Evolutionary conservation across 1,139 yeast species (phyloP).

Genomic region (Petasospora fabianii): DNA sequence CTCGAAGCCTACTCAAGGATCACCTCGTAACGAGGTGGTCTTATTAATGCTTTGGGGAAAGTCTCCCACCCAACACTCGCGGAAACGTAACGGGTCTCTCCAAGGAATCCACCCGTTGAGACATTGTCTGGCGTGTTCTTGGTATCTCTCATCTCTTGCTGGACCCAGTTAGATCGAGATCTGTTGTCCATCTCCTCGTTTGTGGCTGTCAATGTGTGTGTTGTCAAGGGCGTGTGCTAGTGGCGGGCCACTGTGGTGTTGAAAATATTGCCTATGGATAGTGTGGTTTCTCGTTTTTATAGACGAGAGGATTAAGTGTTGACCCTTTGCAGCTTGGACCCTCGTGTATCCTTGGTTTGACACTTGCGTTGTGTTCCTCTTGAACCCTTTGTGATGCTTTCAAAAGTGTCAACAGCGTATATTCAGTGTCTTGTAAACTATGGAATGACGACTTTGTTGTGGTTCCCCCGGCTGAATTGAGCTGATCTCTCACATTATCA

Average conservation of each 20-base stretch:
- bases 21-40: conserved; percentile 22
- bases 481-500: neutral
- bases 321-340: conserved; percentile 3
- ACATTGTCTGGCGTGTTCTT: conserved; percentile 5
- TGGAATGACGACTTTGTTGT: conserved; percentile 3
- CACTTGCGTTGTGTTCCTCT: conserved; percentile 14
- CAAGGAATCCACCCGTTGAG: conserved; percentile 19
- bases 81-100: conserved; percentile 39
- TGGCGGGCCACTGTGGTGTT: conserved; percentile 9
- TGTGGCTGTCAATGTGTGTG: neutral
- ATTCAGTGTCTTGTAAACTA: neutral
- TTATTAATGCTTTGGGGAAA: conserved; percentile 77
- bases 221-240: conserved; percentile 7
- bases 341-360: conserved; percentile 3
- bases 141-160: conserved; percentile 7
- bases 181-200: neutral
- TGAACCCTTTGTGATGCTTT: conserved; percentile 12
- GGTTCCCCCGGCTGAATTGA: conserved; percentile 5
- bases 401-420: conserved; percentile 3
- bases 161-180: conserved; percentile 4
- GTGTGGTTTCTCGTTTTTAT: neutral
- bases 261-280: no score
- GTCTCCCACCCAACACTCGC: conserved; percentile 74
- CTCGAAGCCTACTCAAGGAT: conserved; percentile 72
- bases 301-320: conserved; percentile 1